Evolutionary conservation across 495 filamentous ascomycete genomes (phyloP).

Genomic region (Lepraria neglecta): DNA sequence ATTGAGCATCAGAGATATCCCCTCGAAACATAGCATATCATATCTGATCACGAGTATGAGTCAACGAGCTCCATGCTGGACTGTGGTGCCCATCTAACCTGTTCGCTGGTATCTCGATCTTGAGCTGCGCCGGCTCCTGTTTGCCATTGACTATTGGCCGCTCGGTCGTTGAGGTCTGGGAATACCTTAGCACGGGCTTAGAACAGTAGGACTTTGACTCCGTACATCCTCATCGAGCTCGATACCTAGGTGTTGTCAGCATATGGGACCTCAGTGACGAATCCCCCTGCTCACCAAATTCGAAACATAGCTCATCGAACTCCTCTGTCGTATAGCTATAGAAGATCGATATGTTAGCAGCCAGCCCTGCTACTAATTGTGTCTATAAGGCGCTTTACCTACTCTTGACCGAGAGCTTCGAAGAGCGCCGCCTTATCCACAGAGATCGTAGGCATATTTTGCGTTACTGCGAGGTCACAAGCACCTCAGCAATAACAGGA

Average conservation of each 20-base stretch:
- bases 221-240: conserved; percentile 90
- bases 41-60: conserved; percentile 50
- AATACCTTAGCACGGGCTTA: conserved; percentile 23
- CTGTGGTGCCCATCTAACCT: conserved; percentile 40
- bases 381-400: conserved; percentile 37
- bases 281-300: conserved; percentile 64
- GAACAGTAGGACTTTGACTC: neutral
- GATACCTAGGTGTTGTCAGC: conserved; percentile 55
- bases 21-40: conserved; percentile 98
- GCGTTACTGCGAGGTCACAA: neutral
- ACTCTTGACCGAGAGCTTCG: conserved; percentile 85
- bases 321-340: conserved; percentile 79
- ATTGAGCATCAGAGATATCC: conserved; percentile 89
- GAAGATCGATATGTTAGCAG: conserved; percentile 20
- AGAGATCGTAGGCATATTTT: conserved; percentile 73
- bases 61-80: conserved; percentile 26
- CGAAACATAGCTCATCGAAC: conserved; percentile 97
- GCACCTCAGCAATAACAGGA: neutral
- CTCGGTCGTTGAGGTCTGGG: conserved; percentile 61
- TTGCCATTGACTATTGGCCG: conserved; percentile 68
- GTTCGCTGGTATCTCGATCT: conserved; percentile 98
- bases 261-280: conserved; percentile 9
- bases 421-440: conserved; percentile 94
- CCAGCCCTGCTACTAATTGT: conserved; percentile 8
- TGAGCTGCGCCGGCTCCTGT: conserved; percentile 85